A percentile compares a stretch with the other conserved stretches of the same genome.
Evolutionary conservation across 2,329 filamentous ascomycete species (phyloP).

Genomic region (Amauroascus verrucosus): DNA sequence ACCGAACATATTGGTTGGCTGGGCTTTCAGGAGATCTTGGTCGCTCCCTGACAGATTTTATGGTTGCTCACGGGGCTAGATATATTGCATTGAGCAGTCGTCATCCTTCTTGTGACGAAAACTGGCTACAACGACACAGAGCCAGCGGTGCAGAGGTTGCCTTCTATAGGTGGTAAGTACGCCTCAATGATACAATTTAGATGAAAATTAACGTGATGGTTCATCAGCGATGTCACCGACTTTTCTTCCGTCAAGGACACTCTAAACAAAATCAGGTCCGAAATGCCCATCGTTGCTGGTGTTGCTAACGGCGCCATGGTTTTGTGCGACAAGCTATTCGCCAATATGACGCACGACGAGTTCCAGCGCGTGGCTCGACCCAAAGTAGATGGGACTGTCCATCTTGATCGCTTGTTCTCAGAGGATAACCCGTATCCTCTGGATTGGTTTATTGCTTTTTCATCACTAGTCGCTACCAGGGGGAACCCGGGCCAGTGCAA

Average conservation of each 20-base stretch:
- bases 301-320: constrained; percentile 40
- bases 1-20: too few species aligned
- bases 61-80: too few species aligned
- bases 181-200: too few species aligned
- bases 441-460: constrained; percentile 16
- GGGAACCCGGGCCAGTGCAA: constrained; percentile 16
- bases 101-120: too few species aligned
- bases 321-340: constrained; percentile 31
- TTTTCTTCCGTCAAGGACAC: neutral
- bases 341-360: constrained; percentile 24
- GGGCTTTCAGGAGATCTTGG: too few species aligned
- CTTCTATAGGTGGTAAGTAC: too few species aligned
- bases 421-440: constrained; percentile 12
- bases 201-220: too few species aligned
- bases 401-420: constrained; percentile 24
- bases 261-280: neutral
- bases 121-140: too few species aligned
- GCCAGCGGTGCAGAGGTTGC: too few species aligned
- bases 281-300: constrained; percentile 25
- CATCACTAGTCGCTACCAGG: constrained; percentile 10
- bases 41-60: too few species aligned
- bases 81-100: too few species aligned
- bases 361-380: constrained; percentile 26
- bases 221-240: neutral
- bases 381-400: constrained; percentile 32